These are phyloP conservation scores for Sanghuangporus sanghuang DNA, from an alignment of 1,284 basidiomycete genomes.

Conservation along the genomic window DNA sequence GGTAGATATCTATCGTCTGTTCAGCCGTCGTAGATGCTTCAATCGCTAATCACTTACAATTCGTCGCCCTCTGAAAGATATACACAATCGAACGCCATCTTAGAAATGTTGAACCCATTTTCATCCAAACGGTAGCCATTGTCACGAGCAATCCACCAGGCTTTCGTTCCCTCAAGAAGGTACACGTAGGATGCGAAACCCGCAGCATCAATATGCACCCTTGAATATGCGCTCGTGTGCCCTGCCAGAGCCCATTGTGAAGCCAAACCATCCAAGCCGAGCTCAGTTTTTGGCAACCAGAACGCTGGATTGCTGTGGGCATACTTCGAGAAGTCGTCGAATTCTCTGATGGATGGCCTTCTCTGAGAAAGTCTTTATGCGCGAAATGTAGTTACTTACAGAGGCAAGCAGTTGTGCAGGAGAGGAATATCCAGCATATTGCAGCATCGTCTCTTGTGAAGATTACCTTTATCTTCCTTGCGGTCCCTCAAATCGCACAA, in stretches of 20 bases:
- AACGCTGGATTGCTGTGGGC: neutral
- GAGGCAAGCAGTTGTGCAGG: neutral
- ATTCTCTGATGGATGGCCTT: neutral
- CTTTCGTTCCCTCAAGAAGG: neutral
- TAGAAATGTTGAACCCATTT: neutral
- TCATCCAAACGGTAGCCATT: neutral
- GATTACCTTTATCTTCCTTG: neutral
- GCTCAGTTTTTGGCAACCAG: neutral
- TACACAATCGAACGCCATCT: neutral
- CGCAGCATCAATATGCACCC: neutral
- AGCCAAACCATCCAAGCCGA: neutral
- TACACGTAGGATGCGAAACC: neutral
- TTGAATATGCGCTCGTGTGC: neutral
- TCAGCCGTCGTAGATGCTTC: neutral
- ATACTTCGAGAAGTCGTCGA: neutral
- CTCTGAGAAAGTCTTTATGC: neutral
- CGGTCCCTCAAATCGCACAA: neutral
- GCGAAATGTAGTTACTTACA: neutral
- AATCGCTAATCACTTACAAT: neutral
- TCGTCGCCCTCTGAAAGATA: neutral
- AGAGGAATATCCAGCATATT: neutral
- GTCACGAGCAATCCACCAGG: neutral
- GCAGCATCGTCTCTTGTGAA: neutral
- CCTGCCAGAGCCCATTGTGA: neutral
- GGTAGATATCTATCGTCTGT: neutral